phyloP scores from a whole-genome alignment of 208 protist species.

The Trypanosoma vivax region DNA sequence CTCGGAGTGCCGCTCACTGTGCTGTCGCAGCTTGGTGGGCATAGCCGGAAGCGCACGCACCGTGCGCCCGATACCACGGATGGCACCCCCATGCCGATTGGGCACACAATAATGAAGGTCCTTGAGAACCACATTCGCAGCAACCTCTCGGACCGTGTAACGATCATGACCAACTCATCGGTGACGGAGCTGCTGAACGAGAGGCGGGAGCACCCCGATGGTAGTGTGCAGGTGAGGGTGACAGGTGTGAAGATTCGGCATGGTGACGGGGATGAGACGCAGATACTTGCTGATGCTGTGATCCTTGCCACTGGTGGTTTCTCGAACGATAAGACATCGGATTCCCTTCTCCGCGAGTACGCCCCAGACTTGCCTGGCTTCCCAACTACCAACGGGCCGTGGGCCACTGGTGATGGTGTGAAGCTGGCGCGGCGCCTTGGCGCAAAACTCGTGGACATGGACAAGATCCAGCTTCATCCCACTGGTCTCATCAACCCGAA shows the following conservation, averaged over 20 bases:
- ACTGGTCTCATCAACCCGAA: constrained; percentile 89
- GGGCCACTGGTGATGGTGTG: constrained; percentile 74
- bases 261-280: constrained; percentile 26
- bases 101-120: constrained; percentile 60
- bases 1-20: constrained; percentile 75
- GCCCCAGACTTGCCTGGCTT: constrained; percentile 54
- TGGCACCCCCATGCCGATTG: constrained; percentile 71
- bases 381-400: constrained; percentile 85
- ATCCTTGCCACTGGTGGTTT: constrained; percentile 85
- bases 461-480: constrained; percentile 87
- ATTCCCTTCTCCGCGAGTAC: constrained; percentile 55
- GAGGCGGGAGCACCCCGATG: constrained; percentile 7
- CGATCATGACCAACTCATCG: constrained; percentile 40
- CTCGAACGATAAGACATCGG: constrained; percentile 23
- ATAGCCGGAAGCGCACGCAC: constrained; percentile 77
- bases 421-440: constrained; percentile 59
- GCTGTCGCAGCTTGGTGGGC: constrained; percentile 76
- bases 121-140: constrained; percentile 46
- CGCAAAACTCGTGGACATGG: constrained; percentile 51
- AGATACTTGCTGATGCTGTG: constrained; percentile 52
- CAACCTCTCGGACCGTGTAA: constrained; percentile 13
- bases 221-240: constrained; percentile 21
- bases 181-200: constrained; percentile 50
- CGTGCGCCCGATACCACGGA: constrained; percentile 54
- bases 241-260: constrained; percentile 36